Conservation (phyloP, 352 stramenopile genomes). For the Globisporangium mamillatum region DNA sequence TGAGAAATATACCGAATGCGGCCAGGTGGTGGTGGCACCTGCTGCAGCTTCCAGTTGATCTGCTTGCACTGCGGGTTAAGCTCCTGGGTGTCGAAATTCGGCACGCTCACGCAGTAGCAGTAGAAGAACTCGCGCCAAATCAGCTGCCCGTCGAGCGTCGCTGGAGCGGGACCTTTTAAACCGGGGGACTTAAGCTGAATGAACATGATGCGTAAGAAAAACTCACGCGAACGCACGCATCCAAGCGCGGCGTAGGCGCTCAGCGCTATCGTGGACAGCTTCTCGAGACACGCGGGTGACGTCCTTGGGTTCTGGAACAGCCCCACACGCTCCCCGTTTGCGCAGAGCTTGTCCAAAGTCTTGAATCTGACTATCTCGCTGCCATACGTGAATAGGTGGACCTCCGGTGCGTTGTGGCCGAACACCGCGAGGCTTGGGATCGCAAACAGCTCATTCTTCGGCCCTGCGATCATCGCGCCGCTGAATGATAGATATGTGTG, state of each 20-base stretch:
- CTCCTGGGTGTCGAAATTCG: constrained; percentile 88
- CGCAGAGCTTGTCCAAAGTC: constrained; percentile 56
- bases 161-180: constrained; percentile 73
- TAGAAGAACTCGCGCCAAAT: constrained; percentile 97
- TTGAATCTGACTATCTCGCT: constrained; percentile 51
- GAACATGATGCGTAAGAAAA: constrained; percentile 80
- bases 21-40: constrained; percentile 16
- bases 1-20: too few relatives aligned
- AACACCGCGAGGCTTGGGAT: constrained; percentile 43
- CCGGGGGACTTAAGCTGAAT: constrained; percentile 89
- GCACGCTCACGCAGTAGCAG: constrained; percentile 52
- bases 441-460: constrained; percentile 28
- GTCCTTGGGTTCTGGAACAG: constrained; percentile 97
- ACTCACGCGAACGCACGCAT: constrained; percentile 82
- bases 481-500: constrained; percentile 13
- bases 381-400: constrained; percentile 51
- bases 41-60: constrained; percentile 58
- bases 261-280: constrained; percentile 93
- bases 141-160: constrained; percentile 92
- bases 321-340: constrained; percentile 66
- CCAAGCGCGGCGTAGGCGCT: constrained; percentile 90
- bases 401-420: constrained; percentile 25
- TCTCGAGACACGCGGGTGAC: constrained; percentile 72
- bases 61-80: constrained; percentile 88
- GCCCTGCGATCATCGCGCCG: constrained; percentile 27